Evolutionary conservation across 345 rosid genomes (phyloP).

Genomic region (Anacardium occidentale): DNA sequence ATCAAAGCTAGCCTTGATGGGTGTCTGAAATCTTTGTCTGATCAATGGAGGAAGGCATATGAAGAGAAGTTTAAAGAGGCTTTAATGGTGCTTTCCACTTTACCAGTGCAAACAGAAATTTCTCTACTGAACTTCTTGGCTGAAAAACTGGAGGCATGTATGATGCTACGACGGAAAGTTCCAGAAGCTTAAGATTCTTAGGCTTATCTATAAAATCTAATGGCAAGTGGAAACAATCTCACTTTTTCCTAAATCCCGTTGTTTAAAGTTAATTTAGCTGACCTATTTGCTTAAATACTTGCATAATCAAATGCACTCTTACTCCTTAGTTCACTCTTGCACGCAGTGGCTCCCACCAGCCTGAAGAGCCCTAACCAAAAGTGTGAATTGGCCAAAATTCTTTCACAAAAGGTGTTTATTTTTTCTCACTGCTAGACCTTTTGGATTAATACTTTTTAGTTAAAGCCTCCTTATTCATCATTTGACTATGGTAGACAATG

Average conservation of each 20-base stretch:
- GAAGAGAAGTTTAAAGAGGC: slow-evolving; percentile 56
- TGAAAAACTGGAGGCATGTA: slow-evolving; percentile 61
- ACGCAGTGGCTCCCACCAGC: slow-evolving; percentile 28
- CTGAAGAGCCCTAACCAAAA: slow-evolving; percentile 21
- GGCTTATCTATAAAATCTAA: background rate
- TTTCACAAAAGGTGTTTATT: slow-evolving; percentile 28
- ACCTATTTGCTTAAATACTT: background rate
- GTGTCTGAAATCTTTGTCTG: slow-evolving; percentile 58
- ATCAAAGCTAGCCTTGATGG: slow-evolving; percentile 54
- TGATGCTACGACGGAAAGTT: slow-evolving; percentile 7
- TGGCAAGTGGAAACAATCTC: background rate
- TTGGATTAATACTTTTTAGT: background rate
- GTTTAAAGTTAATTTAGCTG: background rate
- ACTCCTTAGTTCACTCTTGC: slow-evolving; percentile 8
- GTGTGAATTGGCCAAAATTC: slow-evolving; percentile 21
- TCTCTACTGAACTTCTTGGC: slow-evolving; percentile 44
- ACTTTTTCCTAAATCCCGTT: background rate
- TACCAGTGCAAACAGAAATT: slow-evolving; percentile 60
- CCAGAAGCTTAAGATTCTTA: slow-evolving; percentile 5
- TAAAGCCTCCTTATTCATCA: background rate
- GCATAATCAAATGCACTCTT: background rate
- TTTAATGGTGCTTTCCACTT: slow-evolving; percentile 42
- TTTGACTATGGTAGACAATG: slow-evolving; percentile 40
- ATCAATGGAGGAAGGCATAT: slow-evolving; percentile 48
- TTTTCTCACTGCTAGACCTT: background rate